phyloP scores from a whole-genome alignment of 2,329 filamentous ascomycete genomes.

The Incumbomyces delicatus region DNA sequence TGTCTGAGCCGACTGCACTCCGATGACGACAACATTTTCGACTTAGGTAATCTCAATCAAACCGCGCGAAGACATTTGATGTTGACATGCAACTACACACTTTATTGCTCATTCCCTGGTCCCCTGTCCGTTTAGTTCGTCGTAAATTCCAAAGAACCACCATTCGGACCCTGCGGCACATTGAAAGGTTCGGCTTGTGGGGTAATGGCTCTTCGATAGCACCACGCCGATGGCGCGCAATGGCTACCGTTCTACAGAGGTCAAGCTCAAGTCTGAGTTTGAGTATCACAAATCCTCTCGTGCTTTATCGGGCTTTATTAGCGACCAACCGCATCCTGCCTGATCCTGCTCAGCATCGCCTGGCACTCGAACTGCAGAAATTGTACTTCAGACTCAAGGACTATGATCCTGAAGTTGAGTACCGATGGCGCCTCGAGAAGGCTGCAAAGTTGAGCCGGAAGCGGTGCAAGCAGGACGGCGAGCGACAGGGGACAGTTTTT shows the following conservation, averaged over 20 bases:
- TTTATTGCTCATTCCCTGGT: no score
- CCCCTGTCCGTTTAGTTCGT: no score
- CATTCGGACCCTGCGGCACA: no score
- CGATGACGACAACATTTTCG: no score
- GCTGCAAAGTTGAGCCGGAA: constrained; percentile 6
- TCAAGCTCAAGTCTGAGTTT: constrained; percentile 6
- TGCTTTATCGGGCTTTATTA: constrained; percentile 64
- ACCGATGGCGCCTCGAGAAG: constrained; percentile 54
- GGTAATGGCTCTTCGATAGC: neutral
- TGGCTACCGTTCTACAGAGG: neutral
- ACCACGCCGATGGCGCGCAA: constrained; percentile 1
- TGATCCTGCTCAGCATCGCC: constrained; percentile 61
- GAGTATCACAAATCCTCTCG: constrained; percentile 51
- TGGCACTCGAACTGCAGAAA: constrained; percentile 67
- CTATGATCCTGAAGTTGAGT: constrained; percentile 64
- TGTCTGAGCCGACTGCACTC: no score
- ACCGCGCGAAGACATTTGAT: no score
- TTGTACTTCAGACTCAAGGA: constrained; percentile 67
- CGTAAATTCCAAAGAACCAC: no score
- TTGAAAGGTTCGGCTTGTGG: no score
- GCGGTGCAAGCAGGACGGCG: neutral
- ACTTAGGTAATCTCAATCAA: no score
- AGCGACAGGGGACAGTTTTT: constrained; percentile 8
- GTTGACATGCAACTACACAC: no score
- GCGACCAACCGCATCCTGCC: constrained; percentile 57